These are phyloP conservation scores for Ascochyta pisi DNA, from an alignment of 2,329 filamentous ascomycete genomes.

Conservation along the genomic window DNA sequence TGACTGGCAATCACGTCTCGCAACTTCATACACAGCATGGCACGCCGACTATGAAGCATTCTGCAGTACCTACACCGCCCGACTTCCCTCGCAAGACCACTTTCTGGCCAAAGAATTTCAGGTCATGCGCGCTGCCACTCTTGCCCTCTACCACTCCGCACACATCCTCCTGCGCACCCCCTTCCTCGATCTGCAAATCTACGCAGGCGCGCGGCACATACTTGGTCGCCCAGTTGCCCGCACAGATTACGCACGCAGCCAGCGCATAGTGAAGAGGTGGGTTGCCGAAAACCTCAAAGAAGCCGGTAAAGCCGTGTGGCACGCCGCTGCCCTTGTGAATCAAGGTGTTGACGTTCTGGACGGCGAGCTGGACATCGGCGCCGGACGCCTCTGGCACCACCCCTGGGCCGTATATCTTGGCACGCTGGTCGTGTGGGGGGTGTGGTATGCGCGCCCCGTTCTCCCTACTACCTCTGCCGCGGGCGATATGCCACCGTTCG, in stretches of 20 bases:
- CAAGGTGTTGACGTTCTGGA: slow-evolving; percentile 59
- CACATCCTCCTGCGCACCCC: slow-evolving; percentile 65
- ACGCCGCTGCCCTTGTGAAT: slow-evolving; percentile 61
- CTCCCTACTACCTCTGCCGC: slow-evolving; percentile 1
- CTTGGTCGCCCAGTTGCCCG: slow-evolving; percentile 62
- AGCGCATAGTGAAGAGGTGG: slow-evolving; percentile 61
- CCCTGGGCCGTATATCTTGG: slow-evolving; percentile 69
- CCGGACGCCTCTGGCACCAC: slow-evolving; percentile 63
- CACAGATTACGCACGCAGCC: slow-evolving; percentile 59
- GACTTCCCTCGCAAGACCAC: slow-evolving; percentile 38
- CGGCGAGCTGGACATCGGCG: slow-evolving; percentile 54
- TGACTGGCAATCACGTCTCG: slow-evolving; percentile 61
- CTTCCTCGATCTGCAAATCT: slow-evolving; percentile 68
- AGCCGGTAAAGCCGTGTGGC: slow-evolving; percentile 58
- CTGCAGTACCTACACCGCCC: slow-evolving; percentile 47
- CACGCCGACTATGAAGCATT: slow-evolving; percentile 64
- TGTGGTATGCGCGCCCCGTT: slow-evolving; percentile 55
- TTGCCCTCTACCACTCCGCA: slow-evolving; percentile 66
- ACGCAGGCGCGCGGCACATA: slow-evolving; percentile 66
- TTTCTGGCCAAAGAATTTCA: slow-evolving; percentile 52
- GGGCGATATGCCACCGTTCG: slow-evolving; percentile 1
- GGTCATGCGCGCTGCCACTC: slow-evolving; percentile 58
- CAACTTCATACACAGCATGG: slow-evolving; percentile 64
- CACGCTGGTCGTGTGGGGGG: slow-evolving; percentile 65
- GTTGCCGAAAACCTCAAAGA: slow-evolving; percentile 39